These are phyloP conservation scores for Chrysanthemum lavandulifolium DNA, from an alignment of 129 eudicot genomes.

Conservation along the genomic window DNA sequence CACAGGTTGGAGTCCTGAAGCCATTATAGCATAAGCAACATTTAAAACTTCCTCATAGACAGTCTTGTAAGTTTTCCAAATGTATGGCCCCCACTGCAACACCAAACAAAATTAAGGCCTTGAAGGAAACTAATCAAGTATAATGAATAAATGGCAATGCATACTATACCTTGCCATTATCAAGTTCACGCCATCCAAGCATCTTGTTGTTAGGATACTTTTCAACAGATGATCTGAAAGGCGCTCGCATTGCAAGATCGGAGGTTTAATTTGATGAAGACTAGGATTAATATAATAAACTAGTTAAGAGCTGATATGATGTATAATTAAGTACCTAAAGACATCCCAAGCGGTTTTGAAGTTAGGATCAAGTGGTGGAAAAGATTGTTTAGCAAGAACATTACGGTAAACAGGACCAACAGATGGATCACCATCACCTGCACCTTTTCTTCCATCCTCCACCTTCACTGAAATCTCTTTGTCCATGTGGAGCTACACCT, in stretches of 20 bases:
- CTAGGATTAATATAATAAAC: background rate
- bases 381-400: conserved; percentile 46
- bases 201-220: conserved; percentile 62
- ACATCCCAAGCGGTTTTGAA: conserved; percentile 69
- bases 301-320: background rate
- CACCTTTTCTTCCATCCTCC: conserved; percentile 67
- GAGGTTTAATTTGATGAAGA: conserved; percentile 1
- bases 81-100: conserved; percentile 78
- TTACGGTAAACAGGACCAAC: conserved; percentile 84
- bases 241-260: background rate
- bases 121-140: background rate
- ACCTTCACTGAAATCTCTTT: conserved; percentile 62
- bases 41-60: conserved; percentile 66
- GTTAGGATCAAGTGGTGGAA: conserved; percentile 59
- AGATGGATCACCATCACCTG: conserved; percentile 53
- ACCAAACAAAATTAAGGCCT: background rate
- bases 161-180: conserved; percentile 48
- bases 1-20: conserved; percentile 75
- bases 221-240: conserved; percentile 44
- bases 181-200: conserved; percentile 85
- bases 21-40: conserved; percentile 71
- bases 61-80: conserved; percentile 85
- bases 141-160: background rate
- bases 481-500: background rate
- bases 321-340: conserved; percentile 52